phyloP scores from a whole-genome alignment of 306 rosid genomes.

The Cucumis cinereus region DNA sequence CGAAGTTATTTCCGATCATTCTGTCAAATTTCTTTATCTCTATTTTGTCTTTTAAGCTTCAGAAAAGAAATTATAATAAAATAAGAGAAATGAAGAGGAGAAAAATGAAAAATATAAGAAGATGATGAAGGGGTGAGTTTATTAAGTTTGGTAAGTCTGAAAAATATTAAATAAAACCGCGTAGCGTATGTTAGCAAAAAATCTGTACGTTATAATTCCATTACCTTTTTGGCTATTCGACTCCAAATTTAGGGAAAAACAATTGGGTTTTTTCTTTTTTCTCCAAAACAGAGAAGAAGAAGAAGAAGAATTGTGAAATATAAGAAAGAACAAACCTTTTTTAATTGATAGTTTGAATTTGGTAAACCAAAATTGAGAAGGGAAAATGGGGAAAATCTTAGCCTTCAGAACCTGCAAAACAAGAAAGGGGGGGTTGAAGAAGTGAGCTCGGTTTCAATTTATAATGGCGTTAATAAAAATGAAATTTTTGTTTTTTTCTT shows the following conservation, averaged over 20 bases:
- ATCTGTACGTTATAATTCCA: background rate
- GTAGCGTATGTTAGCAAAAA: constrained; percentile 27
- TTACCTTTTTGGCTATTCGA: background rate
- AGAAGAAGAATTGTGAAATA: background rate
- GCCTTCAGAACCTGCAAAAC: background rate
- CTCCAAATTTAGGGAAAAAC: background rate
- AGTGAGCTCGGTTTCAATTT: background rate
- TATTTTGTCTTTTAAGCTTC: background rate
- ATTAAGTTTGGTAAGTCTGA: background rate
- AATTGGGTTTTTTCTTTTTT: background rate
- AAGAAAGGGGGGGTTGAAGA: background rate
- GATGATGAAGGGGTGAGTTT: background rate
- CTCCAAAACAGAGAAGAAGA: no score
- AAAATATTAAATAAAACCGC: constrained; percentile 12
- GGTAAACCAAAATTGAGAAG: background rate
- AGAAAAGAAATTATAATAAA: background rate
- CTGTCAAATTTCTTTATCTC: constrained; percentile 8
- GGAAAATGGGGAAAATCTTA: constrained; percentile 9
- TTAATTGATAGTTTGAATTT: background rate
- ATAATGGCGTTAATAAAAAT: background rate
- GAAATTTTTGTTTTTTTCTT: background rate
- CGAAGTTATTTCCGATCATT: constrained; percentile 72
- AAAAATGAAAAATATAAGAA: background rate
- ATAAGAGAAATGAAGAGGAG: background rate
- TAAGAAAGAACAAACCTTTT: constrained; percentile 1